These are phyloP conservation scores for Trichoderma orchidacearum DNA, from an alignment of 495 filamentous ascomycete genomes.

Conservation along the genomic window DNA sequence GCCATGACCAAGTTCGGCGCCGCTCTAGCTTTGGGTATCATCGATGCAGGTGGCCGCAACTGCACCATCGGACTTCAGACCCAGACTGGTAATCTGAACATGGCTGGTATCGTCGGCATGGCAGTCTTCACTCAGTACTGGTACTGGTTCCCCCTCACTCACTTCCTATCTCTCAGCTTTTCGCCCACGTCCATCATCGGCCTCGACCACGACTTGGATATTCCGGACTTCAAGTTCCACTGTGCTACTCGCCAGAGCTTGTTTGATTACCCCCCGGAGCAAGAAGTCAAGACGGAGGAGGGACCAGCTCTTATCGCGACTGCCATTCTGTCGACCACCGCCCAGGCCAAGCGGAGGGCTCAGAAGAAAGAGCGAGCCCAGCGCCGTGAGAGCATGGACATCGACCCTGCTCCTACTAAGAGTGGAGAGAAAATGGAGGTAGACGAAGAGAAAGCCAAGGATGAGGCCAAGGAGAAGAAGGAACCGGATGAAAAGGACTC, in stretches of 20 bases:
- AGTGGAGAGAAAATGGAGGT: constrained; percentile 82
- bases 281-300: constrained; percentile 87
- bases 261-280: constrained; percentile 95
- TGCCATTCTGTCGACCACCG: constrained; percentile 90
- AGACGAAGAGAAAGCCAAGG: constrained; percentile 50
- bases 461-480: constrained; percentile 48
- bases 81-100: constrained; percentile 94
- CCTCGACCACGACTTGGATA: constrained; percentile 82
- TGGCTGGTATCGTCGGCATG: constrained; percentile 94
- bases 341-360: constrained; percentile 88
- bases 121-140: constrained; percentile 98
- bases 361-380: constrained; percentile 58
- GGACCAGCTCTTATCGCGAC: constrained; percentile 90
- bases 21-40: constrained; percentile 87
- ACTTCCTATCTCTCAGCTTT: constrained; percentile 91
- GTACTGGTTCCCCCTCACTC: constrained; percentile 99
- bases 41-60: constrained; percentile 95
- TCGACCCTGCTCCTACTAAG: constrained; percentile 62
- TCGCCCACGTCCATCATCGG: constrained; percentile 89
- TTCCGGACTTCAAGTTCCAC: constrained; percentile 93
- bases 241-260: constrained; percentile 87
- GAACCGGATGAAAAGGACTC: constrained; percentile 14
- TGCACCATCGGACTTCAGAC: constrained; percentile 97
- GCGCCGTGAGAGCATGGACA: constrained; percentile 75
- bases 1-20: constrained; percentile 99